Evolutionary conservation across 345 rosid genomes (phyloP).

Genomic region (Corchorus olitorius): DNA sequence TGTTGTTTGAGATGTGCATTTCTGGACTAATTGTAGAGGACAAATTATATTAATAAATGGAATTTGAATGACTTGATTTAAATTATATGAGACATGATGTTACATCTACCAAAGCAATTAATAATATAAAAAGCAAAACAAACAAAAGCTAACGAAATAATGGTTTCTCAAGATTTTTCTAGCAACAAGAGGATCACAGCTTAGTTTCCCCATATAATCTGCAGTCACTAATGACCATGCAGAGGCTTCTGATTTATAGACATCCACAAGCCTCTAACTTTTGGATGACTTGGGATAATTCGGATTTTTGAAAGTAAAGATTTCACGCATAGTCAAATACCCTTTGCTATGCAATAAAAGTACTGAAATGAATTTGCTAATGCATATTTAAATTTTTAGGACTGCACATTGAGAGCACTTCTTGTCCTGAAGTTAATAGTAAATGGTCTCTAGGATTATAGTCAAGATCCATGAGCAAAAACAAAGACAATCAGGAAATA

Average conservation of each 20-base stretch:
- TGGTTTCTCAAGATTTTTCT: neutral
- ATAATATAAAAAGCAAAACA: neutral
- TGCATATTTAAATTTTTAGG: neutral
- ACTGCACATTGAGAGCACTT: neutral
- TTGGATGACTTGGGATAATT: constrained; percentile 4
- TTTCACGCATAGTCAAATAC: neutral
- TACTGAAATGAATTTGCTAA: neutral
- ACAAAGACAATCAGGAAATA: neutral
- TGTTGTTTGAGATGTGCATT: neutral
- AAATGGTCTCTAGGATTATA: neutral
- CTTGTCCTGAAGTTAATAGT: too few relatives aligned
- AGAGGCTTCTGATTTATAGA: neutral
- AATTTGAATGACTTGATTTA: neutral
- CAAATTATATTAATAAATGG: neutral
- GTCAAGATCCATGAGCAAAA: neutral
- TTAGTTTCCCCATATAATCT: constrained; percentile 5
- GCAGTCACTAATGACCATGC: constrained; percentile 1
- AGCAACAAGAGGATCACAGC: neutral
- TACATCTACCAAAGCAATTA: neutral
- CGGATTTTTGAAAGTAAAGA: neutral
- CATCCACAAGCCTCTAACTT: constrained; percentile 6
- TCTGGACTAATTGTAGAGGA: neutral
- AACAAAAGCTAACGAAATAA: neutral
- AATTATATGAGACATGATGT: neutral
- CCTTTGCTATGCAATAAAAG: neutral